Evolutionary conservation across 805 yeast species (phyloP), one percentile per base, ranked within the genome.

Genomic region (Teunomyces gatunensis): DNA sequence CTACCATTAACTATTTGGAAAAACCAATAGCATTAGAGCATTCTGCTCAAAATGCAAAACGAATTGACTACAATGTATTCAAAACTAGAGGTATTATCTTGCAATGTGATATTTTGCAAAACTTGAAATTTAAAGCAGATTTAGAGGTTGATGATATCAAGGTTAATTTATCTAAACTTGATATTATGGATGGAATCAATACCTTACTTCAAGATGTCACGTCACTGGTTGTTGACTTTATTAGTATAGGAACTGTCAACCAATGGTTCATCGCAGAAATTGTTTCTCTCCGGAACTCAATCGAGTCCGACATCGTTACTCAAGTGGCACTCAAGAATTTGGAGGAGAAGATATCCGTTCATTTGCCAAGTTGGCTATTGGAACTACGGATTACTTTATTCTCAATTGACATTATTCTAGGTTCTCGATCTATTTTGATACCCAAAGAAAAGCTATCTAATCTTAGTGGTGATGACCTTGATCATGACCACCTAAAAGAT

Each of bases 391-490:
- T 66, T 18, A 45, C 44, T 6, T 25, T 63, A 12, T 42, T 48
- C n/a, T 46, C 52, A 4, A 33, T 58, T 20, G 52, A 52, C 7
- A 34, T 73, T 4, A 46, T 51, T 27, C 44, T 73, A 10, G 77
- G 76, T 0, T 69, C 77, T 2, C 54, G 75, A 17, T 71, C 76
- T 6, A 66, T 72, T 1, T 56, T 73, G 32, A 64, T 72, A 6
- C 71, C 67, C 18, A 41, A 50, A 12, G 58, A 60, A 5, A 42
- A 51, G 21, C 39, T 61, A 11, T 39, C 55, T 20, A 29, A 47
- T n/a, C 36, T 49, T 25, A 32, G 41, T 10, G 59, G 49, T 7
- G 49, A 50, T 23, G 52, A 52, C 40, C 47, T 55, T 36, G 41
- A 50, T 30, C 39, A 52, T 13, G 61, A 64, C 51, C 40, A 55